phyloP scores from a whole-genome alignment of 306 rosid species.

The Rosa persica region DNA sequence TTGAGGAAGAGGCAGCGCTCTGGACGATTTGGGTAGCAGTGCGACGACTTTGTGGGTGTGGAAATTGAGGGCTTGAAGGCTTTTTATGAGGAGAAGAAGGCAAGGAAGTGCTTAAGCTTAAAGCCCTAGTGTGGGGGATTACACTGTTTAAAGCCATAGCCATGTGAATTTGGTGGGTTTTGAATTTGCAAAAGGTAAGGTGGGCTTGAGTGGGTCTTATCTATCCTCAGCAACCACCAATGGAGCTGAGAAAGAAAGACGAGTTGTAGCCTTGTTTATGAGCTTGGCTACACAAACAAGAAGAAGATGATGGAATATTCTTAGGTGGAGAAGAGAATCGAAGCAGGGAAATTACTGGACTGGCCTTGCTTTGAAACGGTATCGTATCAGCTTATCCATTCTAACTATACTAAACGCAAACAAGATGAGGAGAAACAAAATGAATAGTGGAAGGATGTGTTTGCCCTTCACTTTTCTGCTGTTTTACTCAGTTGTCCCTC shows the following conservation, averaged over 20 bases:
- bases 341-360: neutral
- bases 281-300: constrained; percentile 8
- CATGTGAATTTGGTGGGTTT: constrained; percentile 15
- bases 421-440: no score
- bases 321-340: neutral
- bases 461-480: no score
- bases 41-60: constrained; percentile 22
- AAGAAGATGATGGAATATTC: constrained; percentile 22
- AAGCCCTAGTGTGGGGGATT: constrained; percentile 33
- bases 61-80: constrained; percentile 18
- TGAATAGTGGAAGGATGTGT: no score
- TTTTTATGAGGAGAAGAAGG: constrained; percentile 26
- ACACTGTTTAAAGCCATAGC: constrained; percentile 35
- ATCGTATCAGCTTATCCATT: neutral
- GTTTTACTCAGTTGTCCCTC: no score
- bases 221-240: constrained; percentile 6
- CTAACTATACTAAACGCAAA: no score
- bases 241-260: neutral
- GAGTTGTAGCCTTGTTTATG: neutral
- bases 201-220: neutral
- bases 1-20: constrained; percentile 23
- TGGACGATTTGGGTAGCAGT: neutral
- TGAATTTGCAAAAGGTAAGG: neutral
- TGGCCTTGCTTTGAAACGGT: neutral
- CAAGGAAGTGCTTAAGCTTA: constrained; percentile 22